Evolutionary conservation across 1,284 basidiomycete genomes (phyloP).

Genomic region (Tilletia indica): DNA sequence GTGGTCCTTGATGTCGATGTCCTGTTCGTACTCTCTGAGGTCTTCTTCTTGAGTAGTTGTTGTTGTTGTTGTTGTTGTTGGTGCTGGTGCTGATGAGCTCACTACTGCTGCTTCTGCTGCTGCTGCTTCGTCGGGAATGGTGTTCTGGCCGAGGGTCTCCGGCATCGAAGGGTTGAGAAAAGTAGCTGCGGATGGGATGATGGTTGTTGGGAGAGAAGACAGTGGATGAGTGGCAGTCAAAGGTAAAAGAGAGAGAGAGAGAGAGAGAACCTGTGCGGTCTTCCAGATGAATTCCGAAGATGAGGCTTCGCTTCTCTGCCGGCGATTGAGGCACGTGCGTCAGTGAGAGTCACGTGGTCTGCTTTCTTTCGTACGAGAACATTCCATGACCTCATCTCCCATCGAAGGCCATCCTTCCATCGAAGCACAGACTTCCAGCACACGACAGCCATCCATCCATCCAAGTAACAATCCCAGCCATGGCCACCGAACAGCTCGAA

Average conservation of each 20-base stretch:
- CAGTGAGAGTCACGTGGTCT: no score
- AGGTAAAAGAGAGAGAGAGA: no score
- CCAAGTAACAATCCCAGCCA: not conserved
- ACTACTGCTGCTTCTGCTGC: not conserved
- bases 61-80: not conserved
- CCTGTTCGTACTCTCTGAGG: not conserved
- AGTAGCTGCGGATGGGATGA: no score
- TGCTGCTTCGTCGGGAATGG: slow-evolving; percentile 1
- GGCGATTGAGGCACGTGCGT: no score
- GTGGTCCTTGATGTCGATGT: not conserved
- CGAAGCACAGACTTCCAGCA: not conserved
- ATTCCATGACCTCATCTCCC: no score
- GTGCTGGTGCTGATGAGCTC: not conserved
- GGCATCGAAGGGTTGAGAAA: slow-evolving; percentile 3
- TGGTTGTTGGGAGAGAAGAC: no score
- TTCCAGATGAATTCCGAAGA: no score
- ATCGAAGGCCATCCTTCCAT: no score
- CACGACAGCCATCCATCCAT: not conserved
- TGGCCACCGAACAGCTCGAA: slow-evolving; percentile 17
- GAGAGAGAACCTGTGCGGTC: no score
- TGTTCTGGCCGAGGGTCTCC: slow-evolving; percentile 7
- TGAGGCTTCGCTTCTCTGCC: no score
- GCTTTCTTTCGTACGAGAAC: no score
- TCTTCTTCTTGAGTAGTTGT: not conserved
- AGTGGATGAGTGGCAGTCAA: no score